These are phyloP conservation scores for Candida nitratophila DNA, from an alignment of 805 yeast genomes.

Conservation along the genomic window DNA sequence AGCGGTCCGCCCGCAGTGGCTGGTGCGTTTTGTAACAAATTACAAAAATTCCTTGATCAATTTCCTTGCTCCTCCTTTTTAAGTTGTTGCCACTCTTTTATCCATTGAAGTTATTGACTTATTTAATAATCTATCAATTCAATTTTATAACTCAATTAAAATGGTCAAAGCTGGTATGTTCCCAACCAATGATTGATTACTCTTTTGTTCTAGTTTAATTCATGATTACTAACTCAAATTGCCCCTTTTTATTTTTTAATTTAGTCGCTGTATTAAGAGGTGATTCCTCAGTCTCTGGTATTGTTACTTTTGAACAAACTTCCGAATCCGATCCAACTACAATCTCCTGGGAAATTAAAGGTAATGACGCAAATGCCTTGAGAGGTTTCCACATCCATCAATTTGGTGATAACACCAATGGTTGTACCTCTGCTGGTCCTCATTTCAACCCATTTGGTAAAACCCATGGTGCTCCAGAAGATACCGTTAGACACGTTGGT, in stretches of 20 bases:
- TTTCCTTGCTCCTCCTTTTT: too few relatives aligned
- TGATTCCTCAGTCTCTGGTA: slow-evolving; percentile 83
- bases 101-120: too few relatives aligned
- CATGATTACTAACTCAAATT: neutral
- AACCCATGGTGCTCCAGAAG: slow-evolving; percentile 90
- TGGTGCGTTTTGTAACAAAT: too few relatives aligned
- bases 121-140: neutral
- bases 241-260: neutral
- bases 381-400: slow-evolving; percentile 98
- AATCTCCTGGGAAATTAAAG: slow-evolving; percentile 80
- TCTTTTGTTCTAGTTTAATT: too few relatives aligned
- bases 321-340: slow-evolving; percentile 78
- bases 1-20: too few relatives aligned
- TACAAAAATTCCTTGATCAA: too few relatives aligned
- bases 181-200: too few relatives aligned
- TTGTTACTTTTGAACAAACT: slow-evolving; percentile 79
- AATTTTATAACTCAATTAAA: slow-evolving; percentile 19
- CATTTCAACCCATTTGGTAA: slow-evolving; percentile 90
- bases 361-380: slow-evolving; percentile 80
- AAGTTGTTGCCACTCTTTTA: too few relatives aligned
- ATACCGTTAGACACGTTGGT: slow-evolving; percentile 80
- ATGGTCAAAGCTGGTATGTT: slow-evolving; percentile 65
- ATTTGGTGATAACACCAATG: slow-evolving; percentile 98
- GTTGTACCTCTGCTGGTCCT: slow-evolving; percentile 98
- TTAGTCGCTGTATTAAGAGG: slow-evolving; percentile 94